Base-by-base conservation (phyloP, 495 filamentous ascomycete species). In the Tuber microsphaerosporum region DNA sequence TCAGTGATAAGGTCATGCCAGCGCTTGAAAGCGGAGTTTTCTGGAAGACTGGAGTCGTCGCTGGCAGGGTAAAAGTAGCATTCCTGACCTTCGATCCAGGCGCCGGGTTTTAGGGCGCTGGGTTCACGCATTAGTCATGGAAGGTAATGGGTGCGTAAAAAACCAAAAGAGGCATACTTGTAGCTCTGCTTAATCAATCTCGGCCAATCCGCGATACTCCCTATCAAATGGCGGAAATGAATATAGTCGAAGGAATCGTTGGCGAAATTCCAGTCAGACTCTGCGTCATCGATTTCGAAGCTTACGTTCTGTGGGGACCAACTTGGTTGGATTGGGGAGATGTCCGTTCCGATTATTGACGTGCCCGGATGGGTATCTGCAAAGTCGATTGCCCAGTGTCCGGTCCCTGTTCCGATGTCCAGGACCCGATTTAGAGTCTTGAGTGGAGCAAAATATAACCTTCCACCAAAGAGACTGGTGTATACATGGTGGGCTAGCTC, bases 61-160 rank as follows among this genome's bases (percentile, higher is more conserved):
- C 82, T 85, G 73, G 90, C 85, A 69, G 88, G 85, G 17, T 83
- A 80, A 74, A 90, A 84, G 70, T 87, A 85, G 9, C 56, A 65
- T 8, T 90, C 87, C 56, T 89, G 86, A 37, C 90, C 85, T 82
- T 92, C 91, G 74, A 89, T 83, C 75, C 85, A 90, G 44, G 89
- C 90, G 26, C 88, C 82, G 20, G 84, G 84, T 72, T 82, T 83
- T n/a, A 86, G 80, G 72, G 88, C 86, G 16, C 84, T 85, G 44
- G 71, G 14, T 16, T 34, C 10, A 17, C 26, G 5, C 14, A 19
- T 65, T 16, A 65, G 26, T 26, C 10, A 34, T 19, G 20, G 7
- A 22, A 61, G 46, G 46, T n/a, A 14, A 12, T 19, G 45, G 45
- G 45, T 1, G 12, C 0, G 61, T 39, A 8, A 17, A 71, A 19